phyloP scores from a whole-genome alignment of 306 rosid species.

The Inga leiocalycina region DNA sequence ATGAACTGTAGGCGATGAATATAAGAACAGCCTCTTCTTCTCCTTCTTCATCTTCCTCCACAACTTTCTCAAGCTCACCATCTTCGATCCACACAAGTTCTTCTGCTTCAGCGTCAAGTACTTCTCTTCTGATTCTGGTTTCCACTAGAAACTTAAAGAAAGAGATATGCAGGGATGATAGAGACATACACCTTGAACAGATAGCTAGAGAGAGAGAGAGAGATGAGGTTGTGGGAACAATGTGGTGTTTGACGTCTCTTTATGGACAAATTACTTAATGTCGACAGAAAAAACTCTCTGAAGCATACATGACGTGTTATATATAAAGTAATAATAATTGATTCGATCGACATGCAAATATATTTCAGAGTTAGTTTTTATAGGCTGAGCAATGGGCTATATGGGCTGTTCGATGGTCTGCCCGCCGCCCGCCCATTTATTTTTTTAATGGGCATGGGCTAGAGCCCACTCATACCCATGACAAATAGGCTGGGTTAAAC shows the following conservation, averaged over 20 bases:
- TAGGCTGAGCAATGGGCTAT: no score
- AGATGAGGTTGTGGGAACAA: background rate
- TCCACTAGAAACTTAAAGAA: background rate
- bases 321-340: background rate
- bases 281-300: background rate
- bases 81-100: slow-evolving; percentile 21
- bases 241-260: background rate
- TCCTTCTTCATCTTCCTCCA: slow-evolving; percentile 62
- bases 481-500: no score
- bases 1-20: background rate
- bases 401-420: no score
- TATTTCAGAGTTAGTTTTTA: background rate
- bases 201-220: background rate
- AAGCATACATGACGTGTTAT: background rate
- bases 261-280: background rate
- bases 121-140: background rate
- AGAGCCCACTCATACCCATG: no score
- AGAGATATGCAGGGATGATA: no score
- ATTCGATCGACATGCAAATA: background rate
- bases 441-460: no score
- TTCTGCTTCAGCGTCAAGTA: background rate
- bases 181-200: background rate
- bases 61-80: slow-evolving; percentile 44
- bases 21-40: slow-evolving; percentile 37
- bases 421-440: no score